Conservation (phyloP, 1,284 basidiomycete species). For the Sporisorium reilianum region DNA sequence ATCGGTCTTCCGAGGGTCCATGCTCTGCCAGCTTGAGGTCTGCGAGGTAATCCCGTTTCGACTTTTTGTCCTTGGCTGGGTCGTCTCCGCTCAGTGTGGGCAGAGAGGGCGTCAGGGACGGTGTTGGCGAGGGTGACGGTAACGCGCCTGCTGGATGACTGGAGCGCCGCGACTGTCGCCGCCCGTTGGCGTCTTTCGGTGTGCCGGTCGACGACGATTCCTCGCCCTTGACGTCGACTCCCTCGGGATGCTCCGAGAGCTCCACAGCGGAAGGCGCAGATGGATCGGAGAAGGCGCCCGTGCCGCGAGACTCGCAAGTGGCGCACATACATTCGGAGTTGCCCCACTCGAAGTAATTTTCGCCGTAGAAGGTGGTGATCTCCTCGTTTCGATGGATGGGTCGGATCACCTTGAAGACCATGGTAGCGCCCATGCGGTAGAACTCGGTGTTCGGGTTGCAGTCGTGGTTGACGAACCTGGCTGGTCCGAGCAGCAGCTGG, state of each 20-base stretch:
- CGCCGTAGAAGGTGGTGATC: constrained; percentile 75
- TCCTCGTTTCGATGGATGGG: constrained; percentile 85
- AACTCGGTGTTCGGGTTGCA: constrained; percentile 90
- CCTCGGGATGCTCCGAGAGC: constrained; percentile 11
- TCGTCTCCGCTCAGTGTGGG: constrained; percentile 22
- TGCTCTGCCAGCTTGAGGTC: constrained; percentile 52
- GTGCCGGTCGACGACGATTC: constrained; percentile 16
- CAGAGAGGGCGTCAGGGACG: constrained; percentile 36
- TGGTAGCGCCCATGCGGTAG: constrained; percentile 85
- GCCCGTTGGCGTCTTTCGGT: constrained; percentile 30
- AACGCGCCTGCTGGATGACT: constrained; percentile 27
- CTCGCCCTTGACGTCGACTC: constrained; percentile 31
- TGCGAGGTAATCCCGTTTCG: constrained; percentile 40
- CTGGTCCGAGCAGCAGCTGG: constrained; percentile 89
- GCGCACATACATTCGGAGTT: constrained; percentile 89
- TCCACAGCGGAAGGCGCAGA: constrained; percentile 8
- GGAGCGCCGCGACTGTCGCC: constrained; percentile 39
- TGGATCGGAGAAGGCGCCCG: constrained; percentile 73
- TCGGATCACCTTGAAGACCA: constrained; percentile 86
- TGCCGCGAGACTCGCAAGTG: constrained; percentile 82
- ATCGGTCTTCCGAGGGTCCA: constrained; percentile 48
- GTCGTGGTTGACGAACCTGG: constrained; percentile 95
- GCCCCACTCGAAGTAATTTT: constrained; percentile 79
- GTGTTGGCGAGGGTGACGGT: constrained; percentile 48
- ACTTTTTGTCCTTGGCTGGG: constrained; percentile 35